Conservation (phyloP, 2,329 filamentous ascomycete species). For the Aureobasidium sp. region DNA sequence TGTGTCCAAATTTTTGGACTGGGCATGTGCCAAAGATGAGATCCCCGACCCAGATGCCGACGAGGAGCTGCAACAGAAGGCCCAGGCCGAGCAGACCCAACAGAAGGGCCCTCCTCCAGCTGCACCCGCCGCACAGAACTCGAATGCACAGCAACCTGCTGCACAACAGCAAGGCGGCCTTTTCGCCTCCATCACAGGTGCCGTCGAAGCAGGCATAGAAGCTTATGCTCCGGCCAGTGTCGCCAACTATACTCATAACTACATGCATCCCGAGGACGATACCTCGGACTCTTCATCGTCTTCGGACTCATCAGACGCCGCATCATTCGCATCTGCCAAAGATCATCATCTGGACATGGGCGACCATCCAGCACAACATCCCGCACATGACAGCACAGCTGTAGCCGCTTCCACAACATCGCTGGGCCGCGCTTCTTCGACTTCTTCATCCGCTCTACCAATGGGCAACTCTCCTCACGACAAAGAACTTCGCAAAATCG, state of each 20-base stretch:
- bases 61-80: slow-evolving; percentile 16
- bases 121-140: background rate
- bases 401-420: background rate
- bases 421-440: slow-evolving; percentile 15
- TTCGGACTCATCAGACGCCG: slow-evolving; percentile 3
- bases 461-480: slow-evolving; percentile 34
- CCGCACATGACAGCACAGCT: background rate
- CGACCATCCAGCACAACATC: background rate
- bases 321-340: slow-evolving; percentile 20
- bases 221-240: slow-evolving; percentile 27
- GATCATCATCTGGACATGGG: slow-evolving; percentile 13
- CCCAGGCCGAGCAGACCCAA: slow-evolving; percentile 14
- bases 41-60: slow-evolving; percentile 28
- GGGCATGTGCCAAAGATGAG: slow-evolving; percentile 52
- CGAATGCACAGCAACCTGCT: background rate
- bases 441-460: slow-evolving; percentile 7
- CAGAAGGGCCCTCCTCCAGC: slow-evolving; percentile 10
- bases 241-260: slow-evolving; percentile 20
- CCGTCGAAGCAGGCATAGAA: slow-evolving; percentile 24
- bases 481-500: slow-evolving; percentile 57
- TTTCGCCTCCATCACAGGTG: slow-evolving; percentile 22
- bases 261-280: slow-evolving; percentile 15
- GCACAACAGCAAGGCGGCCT: slow-evolving; percentile 20
- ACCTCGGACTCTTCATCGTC: slow-evolving; percentile 10
- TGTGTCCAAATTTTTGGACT: slow-evolving; percentile 72